These are phyloP conservation scores for Vitis hybrid DNA, from an alignment of 177 flowering plant species.

Conservation along the genomic window DNA sequence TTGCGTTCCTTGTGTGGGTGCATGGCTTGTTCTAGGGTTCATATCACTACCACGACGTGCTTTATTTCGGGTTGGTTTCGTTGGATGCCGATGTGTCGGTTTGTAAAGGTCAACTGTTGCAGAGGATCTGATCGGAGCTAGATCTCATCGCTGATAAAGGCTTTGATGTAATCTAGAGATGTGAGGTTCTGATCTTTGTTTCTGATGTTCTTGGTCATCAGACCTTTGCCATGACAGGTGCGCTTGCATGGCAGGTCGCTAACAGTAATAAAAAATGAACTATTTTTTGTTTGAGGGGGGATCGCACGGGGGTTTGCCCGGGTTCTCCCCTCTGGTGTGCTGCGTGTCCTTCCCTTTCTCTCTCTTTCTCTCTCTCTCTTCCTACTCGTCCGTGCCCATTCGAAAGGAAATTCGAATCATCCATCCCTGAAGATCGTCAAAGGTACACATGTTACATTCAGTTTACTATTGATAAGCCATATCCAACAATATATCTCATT, in stretches of 20 bases:
- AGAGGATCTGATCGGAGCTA: not conserved
- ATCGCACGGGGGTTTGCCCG: slow-evolving; percentile 42
- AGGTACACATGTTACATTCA: too few species aligned
- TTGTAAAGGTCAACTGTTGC: not conserved
- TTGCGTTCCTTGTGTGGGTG: too few species aligned
- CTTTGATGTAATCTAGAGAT: slow-evolving; percentile 19
- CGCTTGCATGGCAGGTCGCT: slow-evolving; percentile 68
- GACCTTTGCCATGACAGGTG: slow-evolving; percentile 65
- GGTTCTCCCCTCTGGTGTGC: slow-evolving; percentile 33
- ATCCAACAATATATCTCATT: too few species aligned
- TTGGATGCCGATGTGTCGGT: too few species aligned
- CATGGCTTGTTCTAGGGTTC: too few species aligned
- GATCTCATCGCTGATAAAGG: too few species aligned
- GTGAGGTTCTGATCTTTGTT: slow-evolving; percentile 1
- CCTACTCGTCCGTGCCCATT: not conserved
- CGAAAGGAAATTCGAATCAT: too few species aligned
- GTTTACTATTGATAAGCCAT: too few species aligned
- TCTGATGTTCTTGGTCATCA: slow-evolving; percentile 29
- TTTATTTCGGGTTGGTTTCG: too few species aligned
- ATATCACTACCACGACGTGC: too few species aligned
- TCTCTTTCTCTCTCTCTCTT: not conserved
- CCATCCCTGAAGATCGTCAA: not conserved
- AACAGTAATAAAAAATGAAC: slow-evolving; percentile 12
- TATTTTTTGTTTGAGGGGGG: slow-evolving; percentile 21
- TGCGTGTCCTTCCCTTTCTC: not conserved